Conservation (phyloP, 176 grass and related monocot genomes). For the Pharus latifolius region DNA sequence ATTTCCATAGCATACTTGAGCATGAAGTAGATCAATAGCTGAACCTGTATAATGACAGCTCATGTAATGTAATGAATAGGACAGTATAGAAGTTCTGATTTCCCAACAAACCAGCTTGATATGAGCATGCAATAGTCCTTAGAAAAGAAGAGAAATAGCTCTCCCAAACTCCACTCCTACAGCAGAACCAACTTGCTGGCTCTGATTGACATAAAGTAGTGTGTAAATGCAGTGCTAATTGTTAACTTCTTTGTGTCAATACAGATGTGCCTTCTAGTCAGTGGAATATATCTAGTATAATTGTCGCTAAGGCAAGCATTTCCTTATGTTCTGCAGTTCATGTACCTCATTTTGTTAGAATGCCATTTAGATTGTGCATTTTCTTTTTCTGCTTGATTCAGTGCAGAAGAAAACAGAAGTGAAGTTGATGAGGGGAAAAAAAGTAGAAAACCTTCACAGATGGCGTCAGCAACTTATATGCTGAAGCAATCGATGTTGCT, state of each 20-base stretch:
- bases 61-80: not conserved
- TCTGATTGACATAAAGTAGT: not conserved
- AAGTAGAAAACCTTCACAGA: conserved; percentile 65
- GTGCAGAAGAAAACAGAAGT: not conserved
- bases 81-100: not conserved
- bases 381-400: not conserved
- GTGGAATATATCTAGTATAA: not conserved
- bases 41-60: conserved; percentile 42
- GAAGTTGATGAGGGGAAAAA: not conserved
- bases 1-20: conserved; percentile 99
- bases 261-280: not conserved
- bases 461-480: conserved; percentile 90
- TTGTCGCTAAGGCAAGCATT: not conserved
- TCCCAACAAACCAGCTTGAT: conserved; percentile 1
- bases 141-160: not conserved
- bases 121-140: not conserved
- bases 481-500: conserved; percentile 62
- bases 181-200: no score
- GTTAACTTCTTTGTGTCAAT: not conserved
- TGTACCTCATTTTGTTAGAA: not conserved
- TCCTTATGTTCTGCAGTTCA: not conserved
- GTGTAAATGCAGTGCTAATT: not conserved
- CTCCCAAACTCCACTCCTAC: no score
- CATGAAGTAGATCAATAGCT: conserved; percentile 97
- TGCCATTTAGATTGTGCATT: not conserved